Percentiles rank a stretch among this genome's conserved stretches.
phyloP scores from a whole-genome alignment of 768 basidiomycete species.

The Amanita inopinata region DNA sequence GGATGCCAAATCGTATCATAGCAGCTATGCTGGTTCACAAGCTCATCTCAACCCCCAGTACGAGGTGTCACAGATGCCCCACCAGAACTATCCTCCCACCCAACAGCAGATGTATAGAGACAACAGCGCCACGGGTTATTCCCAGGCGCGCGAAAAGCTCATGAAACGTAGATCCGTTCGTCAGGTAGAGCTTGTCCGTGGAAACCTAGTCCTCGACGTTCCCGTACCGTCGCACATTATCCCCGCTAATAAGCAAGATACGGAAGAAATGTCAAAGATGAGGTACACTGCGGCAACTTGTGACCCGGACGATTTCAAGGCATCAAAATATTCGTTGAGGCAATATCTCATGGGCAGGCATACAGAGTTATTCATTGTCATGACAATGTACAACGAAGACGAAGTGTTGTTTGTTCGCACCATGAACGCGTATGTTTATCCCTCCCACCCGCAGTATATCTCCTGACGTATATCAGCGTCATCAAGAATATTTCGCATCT shows the following conservation, averaged over 20 bases:
- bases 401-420: constrained; percentile 69
- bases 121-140: constrained; percentile 47
- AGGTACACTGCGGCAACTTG: constrained; percentile 85
- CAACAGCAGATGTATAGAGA: constrained; percentile 37
- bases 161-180: constrained; percentile 74
- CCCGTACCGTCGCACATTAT: constrained; percentile 72
- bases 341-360: constrained; percentile 71
- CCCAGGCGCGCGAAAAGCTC: constrained; percentile 65
- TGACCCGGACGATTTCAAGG: constrained; percentile 83
- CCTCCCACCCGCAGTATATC: constrained; percentile 2
- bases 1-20: constrained; percentile 50
- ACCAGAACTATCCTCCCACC: constrained; percentile 56
- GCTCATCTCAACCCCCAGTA: constrained; percentile 56
- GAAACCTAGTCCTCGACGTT: constrained; percentile 80
- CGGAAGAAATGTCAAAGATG: constrained; percentile 77
- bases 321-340: constrained; percentile 65
- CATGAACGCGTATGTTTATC: constrained; percentile 65
- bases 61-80: constrained; percentile 49
- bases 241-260: constrained; percentile 48
- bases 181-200: constrained; percentile 71
- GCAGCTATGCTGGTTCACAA: constrained; percentile 60
- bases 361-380: constrained; percentile 90
- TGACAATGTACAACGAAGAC: constrained; percentile 97
- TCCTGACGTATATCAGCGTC: constrained; percentile 35
- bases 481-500: constrained; percentile 82